Evolutionary conservation across 2,329 filamentous ascomycete genomes (phyloP).

Genomic region (Sporothrix variecibatus): DNA sequence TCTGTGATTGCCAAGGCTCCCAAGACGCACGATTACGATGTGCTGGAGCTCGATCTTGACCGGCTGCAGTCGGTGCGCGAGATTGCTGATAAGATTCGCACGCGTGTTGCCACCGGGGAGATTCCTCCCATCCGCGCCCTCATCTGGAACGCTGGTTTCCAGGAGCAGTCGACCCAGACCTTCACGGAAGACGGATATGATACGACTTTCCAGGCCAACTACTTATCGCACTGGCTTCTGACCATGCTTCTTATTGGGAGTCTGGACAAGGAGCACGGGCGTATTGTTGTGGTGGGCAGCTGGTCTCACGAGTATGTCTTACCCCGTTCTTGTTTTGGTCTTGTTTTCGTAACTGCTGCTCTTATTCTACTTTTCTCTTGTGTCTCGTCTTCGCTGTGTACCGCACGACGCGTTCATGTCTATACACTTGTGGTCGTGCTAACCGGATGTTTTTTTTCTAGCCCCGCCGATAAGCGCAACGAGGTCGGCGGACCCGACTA

Average conservation of each 20-base stretch:
- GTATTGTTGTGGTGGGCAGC: slow-evolving; percentile 39
- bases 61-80: slow-evolving; percentile 29
- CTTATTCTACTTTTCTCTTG: background rate
- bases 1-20: slow-evolving; percentile 22
- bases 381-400: background rate
- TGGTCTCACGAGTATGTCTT: slow-evolving; percentile 38
- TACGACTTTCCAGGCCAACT: slow-evolving; percentile 38
- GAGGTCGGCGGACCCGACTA: slow-evolving; percentile 27
- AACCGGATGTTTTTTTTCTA: slow-evolving; percentile 27
- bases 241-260: slow-evolving; percentile 39
- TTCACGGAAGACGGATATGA: slow-evolving; percentile 40
- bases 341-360: background rate
- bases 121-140: slow-evolving; percentile 36
- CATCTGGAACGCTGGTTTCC: slow-evolving; percentile 35
- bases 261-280: slow-evolving; percentile 38
- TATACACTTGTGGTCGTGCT: slow-evolving; percentile 25
- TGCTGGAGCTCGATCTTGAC: slow-evolving; percentile 30
- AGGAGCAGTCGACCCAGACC: slow-evolving; percentile 33
- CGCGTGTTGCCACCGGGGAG: slow-evolving; percentile 29
- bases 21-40: slow-evolving; percentile 26
- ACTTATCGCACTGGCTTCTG: slow-evolving; percentile 40
- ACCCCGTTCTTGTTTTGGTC: background rate
- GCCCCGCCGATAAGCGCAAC: slow-evolving; percentile 26
- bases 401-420: background rate
- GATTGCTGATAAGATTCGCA: slow-evolving; percentile 29